Evolutionary conservation across 2,329 filamentous ascomycete genomes (phyloP), one percentile per base, ranked within the genome.

Genomic region (Neofusicoccum parvum): DNA sequence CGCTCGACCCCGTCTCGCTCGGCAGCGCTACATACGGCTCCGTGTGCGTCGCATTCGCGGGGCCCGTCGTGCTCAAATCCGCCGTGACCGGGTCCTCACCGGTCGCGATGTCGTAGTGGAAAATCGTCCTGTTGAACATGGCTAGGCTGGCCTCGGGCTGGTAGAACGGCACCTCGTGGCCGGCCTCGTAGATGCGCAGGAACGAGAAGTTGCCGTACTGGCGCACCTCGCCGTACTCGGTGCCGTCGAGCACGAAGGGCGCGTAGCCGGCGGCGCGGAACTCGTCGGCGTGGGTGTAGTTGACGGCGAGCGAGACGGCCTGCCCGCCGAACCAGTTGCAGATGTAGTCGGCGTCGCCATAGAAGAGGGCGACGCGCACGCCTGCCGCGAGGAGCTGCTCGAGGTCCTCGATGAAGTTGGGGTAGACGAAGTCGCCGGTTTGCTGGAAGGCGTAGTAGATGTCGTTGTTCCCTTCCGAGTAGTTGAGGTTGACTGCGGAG

Each of bases 341-440:
- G 67, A 79, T 72, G 68, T 77, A 80, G 58, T 77, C 74, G 23
- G 74, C 74, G 67, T 77, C 74, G 12, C 74, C 75, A 48, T 76
- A 76, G 27, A 69, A 69, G 54, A 80, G 66, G 23, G 73, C 74
- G 2, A 80, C 76, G 12, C 76, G 72, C 7, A 80, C 75, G 51
- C 76, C 78, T 39, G 73, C 70, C 50, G 75, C 69, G 4, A 81
- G 73, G 81, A 67, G 82, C 76, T 72, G 68, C 65, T 79, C 76
- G 11, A 80, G 66, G 65, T 81, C 78, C 27, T 72, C 68, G 20
- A 76, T 79, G 70, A 88, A 85, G 68, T 86, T 86, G 15, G 85
- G 85, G 71, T 88, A 89, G 60, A 88, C 85, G 68, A 87, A 87
- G 36, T 74, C 72, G 49, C 84, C 84, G 2, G 81, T 82, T 66